These are phyloP conservation scores for Sporisorium graminicola DNA, from an alignment of 1,284 basidiomycete species.

Conservation along the genomic window DNA sequence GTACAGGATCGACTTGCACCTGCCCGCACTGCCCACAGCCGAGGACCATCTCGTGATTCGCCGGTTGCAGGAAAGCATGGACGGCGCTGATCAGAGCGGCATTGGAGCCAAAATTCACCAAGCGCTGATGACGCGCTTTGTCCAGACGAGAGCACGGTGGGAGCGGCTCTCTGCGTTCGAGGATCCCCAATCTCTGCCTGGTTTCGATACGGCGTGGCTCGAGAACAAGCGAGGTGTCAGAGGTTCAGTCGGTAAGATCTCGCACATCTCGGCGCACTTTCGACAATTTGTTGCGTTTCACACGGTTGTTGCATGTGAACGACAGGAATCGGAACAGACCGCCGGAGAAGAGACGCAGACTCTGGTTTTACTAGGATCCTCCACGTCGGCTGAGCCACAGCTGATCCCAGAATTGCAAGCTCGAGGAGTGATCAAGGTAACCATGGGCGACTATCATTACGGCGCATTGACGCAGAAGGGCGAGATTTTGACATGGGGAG, in stretches of 20 bases:
- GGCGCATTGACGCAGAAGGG: slow-evolving; percentile 84
- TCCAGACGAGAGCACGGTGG: slow-evolving; percentile 18
- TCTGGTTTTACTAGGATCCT: slow-evolving; percentile 59
- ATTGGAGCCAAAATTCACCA: slow-evolving; percentile 1
- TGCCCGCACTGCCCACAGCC: not conserved
- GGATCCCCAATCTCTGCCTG: slow-evolving; percentile 1
- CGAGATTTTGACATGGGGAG: slow-evolving; percentile 85
- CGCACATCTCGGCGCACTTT: slow-evolving; percentile 86
- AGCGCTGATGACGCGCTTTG: not conserved
- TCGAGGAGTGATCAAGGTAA: slow-evolving; percentile 81
- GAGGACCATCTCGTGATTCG: not conserved
- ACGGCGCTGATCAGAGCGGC: not conserved
- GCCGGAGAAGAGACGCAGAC: slow-evolving; percentile 12
- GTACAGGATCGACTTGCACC: slow-evolving; percentile 38
- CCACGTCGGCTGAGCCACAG: slow-evolving; percentile 72
- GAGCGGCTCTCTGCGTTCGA: slow-evolving; percentile 16
- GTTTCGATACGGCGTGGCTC: slow-evolving; percentile 28
- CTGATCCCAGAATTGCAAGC: slow-evolving; percentile 80
- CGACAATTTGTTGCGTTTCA: slow-evolving; percentile 82
- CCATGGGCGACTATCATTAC: slow-evolving; percentile 89
- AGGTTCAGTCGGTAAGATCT: slow-evolving; percentile 55
- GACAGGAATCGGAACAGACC: not conserved
- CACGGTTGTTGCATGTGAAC: slow-evolving; percentile 74
- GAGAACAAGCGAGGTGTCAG: not conserved
- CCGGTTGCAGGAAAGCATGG: not conserved